Conservation (phyloP, 164 flowering plant species). For the Tetrastigma voinierianum region DNA sequence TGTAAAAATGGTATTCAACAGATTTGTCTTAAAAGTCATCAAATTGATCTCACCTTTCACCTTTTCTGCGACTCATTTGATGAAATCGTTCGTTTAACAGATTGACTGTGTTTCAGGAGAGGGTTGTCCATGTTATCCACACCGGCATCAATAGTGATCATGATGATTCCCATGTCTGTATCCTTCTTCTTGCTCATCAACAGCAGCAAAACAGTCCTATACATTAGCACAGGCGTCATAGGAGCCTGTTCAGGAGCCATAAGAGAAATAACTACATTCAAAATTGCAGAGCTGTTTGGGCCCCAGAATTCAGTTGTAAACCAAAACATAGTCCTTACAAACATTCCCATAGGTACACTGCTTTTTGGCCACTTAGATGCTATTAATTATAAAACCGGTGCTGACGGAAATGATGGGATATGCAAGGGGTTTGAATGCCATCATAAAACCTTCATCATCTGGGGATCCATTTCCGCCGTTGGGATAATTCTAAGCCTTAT, state of each 20-base stretch:
- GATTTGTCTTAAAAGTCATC: too few relatives aligned
- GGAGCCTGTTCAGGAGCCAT: slow-evolving; percentile 2
- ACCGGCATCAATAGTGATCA: slow-evolving; percentile 2
- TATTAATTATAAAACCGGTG: slow-evolving; percentile 3
- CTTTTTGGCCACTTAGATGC: slow-evolving; percentile 13
- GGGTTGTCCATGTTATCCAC: slow-evolving; percentile 1
- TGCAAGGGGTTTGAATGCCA: slow-evolving; percentile 7
- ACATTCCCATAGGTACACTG: slow-evolving; percentile 11
- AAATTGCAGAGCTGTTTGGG: slow-evolving; percentile 5
- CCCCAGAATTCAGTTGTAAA: slow-evolving; percentile 1
- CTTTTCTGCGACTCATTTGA: too few relatives aligned
- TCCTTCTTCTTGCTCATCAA: slow-evolving; percentile 11
- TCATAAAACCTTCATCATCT: slow-evolving; percentile 11
- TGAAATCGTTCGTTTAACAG: too few relatives aligned
- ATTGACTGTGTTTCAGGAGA: slow-evolving; percentile 5
- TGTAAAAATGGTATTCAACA: too few relatives aligned
- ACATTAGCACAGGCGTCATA: slow-evolving; percentile 9
- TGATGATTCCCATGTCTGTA: slow-evolving; percentile 10
- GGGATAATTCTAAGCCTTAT: slow-evolving; percentile 8
- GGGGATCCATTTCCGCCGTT: slow-evolving; percentile 8
- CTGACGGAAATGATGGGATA: not conserved
- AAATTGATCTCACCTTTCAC: too few relatives aligned
- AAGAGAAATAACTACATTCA: slow-evolving; percentile 2
- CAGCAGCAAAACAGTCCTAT: not conserved
- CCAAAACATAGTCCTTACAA: slow-evolving; percentile 6